These are phyloP conservation scores for Talaromyces sp. DNA, from an alignment of 2,329 filamentous ascomycete species.

Conservation along the genomic window DNA sequence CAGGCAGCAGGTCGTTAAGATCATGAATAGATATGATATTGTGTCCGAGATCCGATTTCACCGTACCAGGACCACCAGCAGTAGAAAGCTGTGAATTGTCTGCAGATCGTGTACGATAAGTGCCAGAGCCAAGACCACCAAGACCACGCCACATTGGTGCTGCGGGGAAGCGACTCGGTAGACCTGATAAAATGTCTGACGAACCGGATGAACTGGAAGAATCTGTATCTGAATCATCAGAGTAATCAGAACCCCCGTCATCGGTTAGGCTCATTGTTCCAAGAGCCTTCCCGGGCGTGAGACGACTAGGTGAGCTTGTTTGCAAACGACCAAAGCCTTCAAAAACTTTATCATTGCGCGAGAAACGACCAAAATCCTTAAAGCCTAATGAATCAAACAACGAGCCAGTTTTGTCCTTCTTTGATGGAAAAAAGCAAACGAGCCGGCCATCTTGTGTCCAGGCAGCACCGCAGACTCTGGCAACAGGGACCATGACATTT, in stretches of 20 bases:
- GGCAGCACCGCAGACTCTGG: conserved; percentile 53
- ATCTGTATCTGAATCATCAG: conserved; percentile 53
- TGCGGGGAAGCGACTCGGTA: conserved; percentile 45
- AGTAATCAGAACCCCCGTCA: conserved; percentile 40
- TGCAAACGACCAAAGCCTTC: conserved; percentile 59
- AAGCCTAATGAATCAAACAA: conserved; percentile 45
- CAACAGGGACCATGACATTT: conserved; percentile 60
- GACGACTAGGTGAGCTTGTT: conserved; percentile 42
- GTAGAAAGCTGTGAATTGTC: conserved; percentile 47
- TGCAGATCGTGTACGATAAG: conserved; percentile 50
- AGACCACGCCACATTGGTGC: conserved; percentile 48
- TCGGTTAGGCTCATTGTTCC: conserved; percentile 39
- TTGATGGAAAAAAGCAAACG: conserved; percentile 53
- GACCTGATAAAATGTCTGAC: conserved; percentile 37
- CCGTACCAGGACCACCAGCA: conserved; percentile 42
- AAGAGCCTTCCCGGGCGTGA: conserved; percentile 12
- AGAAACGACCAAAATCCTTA: conserved; percentile 44
- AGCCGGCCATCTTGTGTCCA: conserved; percentile 55
- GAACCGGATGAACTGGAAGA: conserved; percentile 51
- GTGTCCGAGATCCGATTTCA: conserved; percentile 45
- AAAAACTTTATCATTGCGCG: conserved; percentile 51
- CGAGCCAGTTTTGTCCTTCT: conserved; percentile 45
- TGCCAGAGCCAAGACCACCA: conserved; percentile 38
- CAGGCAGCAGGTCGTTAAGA: conserved; percentile 66
- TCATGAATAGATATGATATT: conserved; percentile 72